These are phyloP conservation scores for Blastobotrys ciferrii DNA, from an alignment of 1,139 yeast species.

Conservation along the genomic window DNA sequence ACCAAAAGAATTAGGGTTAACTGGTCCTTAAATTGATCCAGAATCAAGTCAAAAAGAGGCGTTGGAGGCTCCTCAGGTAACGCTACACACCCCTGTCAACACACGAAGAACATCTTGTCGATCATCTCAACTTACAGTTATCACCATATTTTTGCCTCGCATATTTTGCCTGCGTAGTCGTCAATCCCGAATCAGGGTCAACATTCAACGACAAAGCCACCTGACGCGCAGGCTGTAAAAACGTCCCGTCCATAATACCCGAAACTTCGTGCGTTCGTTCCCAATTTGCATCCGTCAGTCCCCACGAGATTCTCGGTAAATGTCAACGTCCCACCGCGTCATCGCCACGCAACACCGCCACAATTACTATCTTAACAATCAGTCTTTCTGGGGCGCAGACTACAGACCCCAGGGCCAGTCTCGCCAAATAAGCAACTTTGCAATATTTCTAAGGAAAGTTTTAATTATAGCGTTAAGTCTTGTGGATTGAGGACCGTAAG, in stretches of 20 bases:
- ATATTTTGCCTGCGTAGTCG: conserved; percentile 26
- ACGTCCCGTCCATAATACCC: conserved; percentile 29
- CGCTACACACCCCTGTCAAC: conserved; percentile 17
- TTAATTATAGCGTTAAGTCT: too few species aligned
- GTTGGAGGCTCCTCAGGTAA: conserved; percentile 39
- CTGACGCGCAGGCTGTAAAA: conserved; percentile 23
- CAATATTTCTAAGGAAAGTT: too few species aligned
- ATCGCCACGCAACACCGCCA: too few species aligned
- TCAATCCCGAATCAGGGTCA: conserved; percentile 27
- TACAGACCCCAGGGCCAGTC: too few species aligned
- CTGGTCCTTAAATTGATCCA: conserved; percentile 42
- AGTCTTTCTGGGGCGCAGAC: too few species aligned
- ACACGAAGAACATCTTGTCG: not conserved
- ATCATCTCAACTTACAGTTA: conserved; percentile 21
- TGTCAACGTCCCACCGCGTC: too few species aligned
- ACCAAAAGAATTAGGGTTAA: conserved; percentile 39
- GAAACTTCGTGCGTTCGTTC: not conserved
- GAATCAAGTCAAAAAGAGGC: conserved; percentile 37
- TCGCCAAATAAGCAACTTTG: too few species aligned
- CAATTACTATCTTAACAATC: too few species aligned
- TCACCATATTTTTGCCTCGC: conserved; percentile 28
- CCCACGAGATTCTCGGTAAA: too few species aligned
- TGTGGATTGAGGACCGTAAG: too few species aligned
- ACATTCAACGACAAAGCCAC: conserved; percentile 28
- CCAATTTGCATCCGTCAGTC: too few species aligned